These are phyloP conservation scores for Phyllosticta citriasiana DNA, from an alignment of 2,329 filamentous ascomycete genomes.

Conservation along the genomic window DNA sequence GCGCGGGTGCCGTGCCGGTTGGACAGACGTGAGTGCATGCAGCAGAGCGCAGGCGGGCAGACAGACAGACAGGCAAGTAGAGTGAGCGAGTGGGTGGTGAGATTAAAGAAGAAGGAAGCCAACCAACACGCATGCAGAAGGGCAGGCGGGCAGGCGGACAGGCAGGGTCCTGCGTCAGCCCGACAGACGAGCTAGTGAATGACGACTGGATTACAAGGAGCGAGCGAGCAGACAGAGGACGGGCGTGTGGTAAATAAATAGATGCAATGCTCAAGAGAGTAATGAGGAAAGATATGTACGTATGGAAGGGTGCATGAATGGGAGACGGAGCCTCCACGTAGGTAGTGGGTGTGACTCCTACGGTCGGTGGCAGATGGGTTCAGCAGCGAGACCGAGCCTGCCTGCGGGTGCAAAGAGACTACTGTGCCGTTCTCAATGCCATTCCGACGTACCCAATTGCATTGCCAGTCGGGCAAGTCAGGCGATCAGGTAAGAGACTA, in stretches of 20 bases:
- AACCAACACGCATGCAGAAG: too few relatives aligned
- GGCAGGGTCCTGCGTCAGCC: too few relatives aligned
- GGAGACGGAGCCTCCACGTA: background rate
- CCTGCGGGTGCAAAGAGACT: background rate
- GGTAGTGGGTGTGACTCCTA: background rate
- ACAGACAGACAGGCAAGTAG: too few relatives aligned
- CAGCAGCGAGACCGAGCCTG: background rate
- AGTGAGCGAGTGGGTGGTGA: too few relatives aligned
- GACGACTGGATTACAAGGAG: background rate
- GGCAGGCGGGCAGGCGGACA: too few relatives aligned
- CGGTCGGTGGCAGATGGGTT: background rate
- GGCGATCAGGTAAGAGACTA: background rate
- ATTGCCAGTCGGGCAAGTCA: background rate
- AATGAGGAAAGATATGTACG: background rate
- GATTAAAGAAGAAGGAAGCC: too few relatives aligned
- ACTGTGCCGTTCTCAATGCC: background rate
- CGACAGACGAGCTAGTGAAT: too few relatives aligned
- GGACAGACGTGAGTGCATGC: background rate
- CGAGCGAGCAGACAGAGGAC: background rate
- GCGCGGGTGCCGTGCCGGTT: background rate
- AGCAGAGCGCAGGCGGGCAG: background rate
- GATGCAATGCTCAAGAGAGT: background rate
- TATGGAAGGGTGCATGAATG: background rate
- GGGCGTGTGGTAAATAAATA: background rate
- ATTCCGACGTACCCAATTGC: background rate